phyloP scores from a whole-genome alignment of 208 protist genomes.

The Trypanosoma cruzi region DNA sequence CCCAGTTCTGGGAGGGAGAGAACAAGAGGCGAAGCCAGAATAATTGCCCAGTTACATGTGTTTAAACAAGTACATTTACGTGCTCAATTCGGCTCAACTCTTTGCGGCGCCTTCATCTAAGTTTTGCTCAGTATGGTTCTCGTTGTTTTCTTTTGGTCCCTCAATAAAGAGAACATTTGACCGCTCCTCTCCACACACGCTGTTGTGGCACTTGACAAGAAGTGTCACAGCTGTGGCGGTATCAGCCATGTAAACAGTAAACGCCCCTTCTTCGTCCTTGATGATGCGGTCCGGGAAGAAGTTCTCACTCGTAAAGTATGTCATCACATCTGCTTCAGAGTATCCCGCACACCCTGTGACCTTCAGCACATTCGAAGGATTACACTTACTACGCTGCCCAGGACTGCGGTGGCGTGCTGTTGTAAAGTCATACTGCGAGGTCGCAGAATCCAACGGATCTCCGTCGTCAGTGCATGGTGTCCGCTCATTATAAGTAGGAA shows the following conservation, averaged over 20 bases:
- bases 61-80: not conserved
- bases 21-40: not conserved
- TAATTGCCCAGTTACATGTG: not conserved
- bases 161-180: slow-evolving; percentile 91
- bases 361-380: slow-evolving; percentile 70
- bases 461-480: slow-evolving; percentile 88
- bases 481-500: slow-evolving; percentile 86
- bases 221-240: slow-evolving; percentile 75
- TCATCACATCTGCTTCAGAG: slow-evolving; percentile 84
- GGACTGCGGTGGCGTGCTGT: slow-evolving; percentile 87
- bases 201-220: slow-evolving; percentile 82
- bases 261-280: slow-evolving; percentile 76
- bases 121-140: slow-evolving; percentile 8
- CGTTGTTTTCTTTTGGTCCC: slow-evolving; percentile 42
- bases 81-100: not conserved
- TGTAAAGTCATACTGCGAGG: slow-evolving; percentile 88
- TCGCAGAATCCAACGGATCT: slow-evolving; percentile 68
- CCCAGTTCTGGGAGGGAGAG: not conserved
- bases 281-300: slow-evolving; percentile 72
- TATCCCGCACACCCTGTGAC: slow-evolving; percentile 79
- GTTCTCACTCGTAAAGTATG: slow-evolving; percentile 76
- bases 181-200: slow-evolving; percentile 85
- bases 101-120: slow-evolving; percentile 3
- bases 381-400: slow-evolving; percentile 76
- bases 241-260: slow-evolving; percentile 68